Base-by-base conservation (phyloP, 2,329 filamentous ascomycete genomes). In the Xylariaceae sp. region DNA sequence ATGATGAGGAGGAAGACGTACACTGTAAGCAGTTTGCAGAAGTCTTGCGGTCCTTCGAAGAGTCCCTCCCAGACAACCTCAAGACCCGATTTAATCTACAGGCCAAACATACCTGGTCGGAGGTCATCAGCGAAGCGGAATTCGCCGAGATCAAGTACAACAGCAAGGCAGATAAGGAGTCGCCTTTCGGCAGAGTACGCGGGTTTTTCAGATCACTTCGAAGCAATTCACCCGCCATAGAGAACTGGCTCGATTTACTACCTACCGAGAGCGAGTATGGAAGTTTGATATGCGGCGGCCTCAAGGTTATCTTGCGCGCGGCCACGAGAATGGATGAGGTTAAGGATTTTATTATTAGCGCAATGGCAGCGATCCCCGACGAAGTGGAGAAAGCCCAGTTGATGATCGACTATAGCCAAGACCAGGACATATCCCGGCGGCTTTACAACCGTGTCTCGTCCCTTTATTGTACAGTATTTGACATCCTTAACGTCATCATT, bases 291-390 rank as follows among this genome's bases (percentile, higher is more conserved):
- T 59, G 56, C 23, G 56, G 56, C 23, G 56, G 56, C 19, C 45
- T 55, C 19, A 59, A 59, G 23, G 31, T 59, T 1, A 59, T 59
- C 16, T 24, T 59, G 21, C 51, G 56, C 39, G 56, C 56, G 21
- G 56, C 56, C 7, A 45, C 56, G 8, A 51, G 52, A 29, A 59
- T 59, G 56, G 47, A 55, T 31, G 51, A 59, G 33, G 52, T 59
- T 41, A 59, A 47, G 17, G 51, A 55, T 36, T 59, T 48, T 28
- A 44, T 55, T 16, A 19, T 59, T 16, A 39, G 34, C 36, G 47
- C 51, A 16, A 26, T 59, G 46, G 56, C 51, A 26, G 45, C 46
- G 4, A 59, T 59, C 5, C 56, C 56, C 1, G 56, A 55, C 6
- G 56, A 59, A 51, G 21, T 59, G 19, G 56, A 55, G 17, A 44